These are phyloP conservation scores for Podila clonocystis DNA, from an alignment of 192 early-diverging fungal genomes.

Conservation along the genomic window DNA sequence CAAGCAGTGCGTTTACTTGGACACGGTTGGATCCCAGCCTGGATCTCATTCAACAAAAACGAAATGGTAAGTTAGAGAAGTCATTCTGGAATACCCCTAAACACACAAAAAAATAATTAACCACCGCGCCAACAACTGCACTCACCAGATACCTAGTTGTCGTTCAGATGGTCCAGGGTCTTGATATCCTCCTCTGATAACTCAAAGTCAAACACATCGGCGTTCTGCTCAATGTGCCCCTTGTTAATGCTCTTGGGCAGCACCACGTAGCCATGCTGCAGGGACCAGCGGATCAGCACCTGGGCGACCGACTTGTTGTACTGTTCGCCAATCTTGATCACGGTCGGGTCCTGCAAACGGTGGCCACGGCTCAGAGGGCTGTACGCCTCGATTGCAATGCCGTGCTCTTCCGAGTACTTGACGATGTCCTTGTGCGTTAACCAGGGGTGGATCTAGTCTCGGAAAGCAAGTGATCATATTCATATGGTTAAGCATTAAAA, in stretches of 20 bases:
- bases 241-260: slow-evolving; percentile 67
- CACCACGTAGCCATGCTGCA: slow-evolving; percentile 64
- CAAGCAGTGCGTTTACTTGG: too few relatives aligned
- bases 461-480: background rate
- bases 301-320: slow-evolving; percentile 65
- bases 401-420: slow-evolving; percentile 54
- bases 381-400: slow-evolving; percentile 66
- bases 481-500: background rate
- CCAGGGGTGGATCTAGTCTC: slow-evolving; percentile 60
- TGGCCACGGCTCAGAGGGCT: slow-evolving; percentile 62
- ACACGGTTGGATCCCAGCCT: too few relatives aligned
- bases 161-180: slow-evolving; percentile 62
- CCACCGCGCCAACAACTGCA: background rate
- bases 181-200: slow-evolving; percentile 66
- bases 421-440: slow-evolving; percentile 54
- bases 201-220: slow-evolving; percentile 66
- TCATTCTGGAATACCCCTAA: background rate
- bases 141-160: slow-evolving; percentile 56
- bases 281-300: slow-evolving; percentile 66
- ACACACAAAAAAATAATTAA: background rate
- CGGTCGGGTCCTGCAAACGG: slow-evolving; percentile 57
- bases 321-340: slow-evolving; percentile 59
- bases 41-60: too few relatives aligned
- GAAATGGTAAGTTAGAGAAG: too few relatives aligned
- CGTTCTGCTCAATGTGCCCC: slow-evolving; percentile 65